phyloP scores from a whole-genome alignment of 305 asterid species.

The Withania somnifera region DNA sequence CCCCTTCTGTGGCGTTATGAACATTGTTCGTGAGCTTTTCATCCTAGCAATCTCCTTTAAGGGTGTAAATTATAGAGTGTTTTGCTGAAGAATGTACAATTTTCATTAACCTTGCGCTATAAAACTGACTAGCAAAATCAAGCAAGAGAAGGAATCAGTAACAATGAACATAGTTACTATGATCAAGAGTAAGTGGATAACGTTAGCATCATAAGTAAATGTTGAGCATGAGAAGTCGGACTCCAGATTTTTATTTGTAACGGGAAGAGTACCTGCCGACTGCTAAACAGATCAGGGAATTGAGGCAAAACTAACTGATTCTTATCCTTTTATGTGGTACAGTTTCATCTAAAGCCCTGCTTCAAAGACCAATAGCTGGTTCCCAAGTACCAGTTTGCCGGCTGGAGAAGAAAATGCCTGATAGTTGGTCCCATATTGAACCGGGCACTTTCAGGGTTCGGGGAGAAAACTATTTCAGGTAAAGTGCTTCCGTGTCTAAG shows the following conservation, averaged over 20 bases:
- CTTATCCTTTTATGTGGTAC: slow-evolving; percentile 10
- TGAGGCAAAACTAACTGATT: not conserved
- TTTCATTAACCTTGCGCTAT: not conserved
- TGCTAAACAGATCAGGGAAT: not conserved
- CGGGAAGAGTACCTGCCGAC: not conserved
- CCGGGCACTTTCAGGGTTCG: slow-evolving; percentile 76
- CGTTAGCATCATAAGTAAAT: not conserved
- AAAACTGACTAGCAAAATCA: not conserved
- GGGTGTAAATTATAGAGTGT: not conserved
- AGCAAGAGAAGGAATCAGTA: not conserved
- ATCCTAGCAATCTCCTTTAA: not conserved
- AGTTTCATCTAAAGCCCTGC: slow-evolving; percentile 77
- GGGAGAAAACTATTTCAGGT: slow-evolving; percentile 78
- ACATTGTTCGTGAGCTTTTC: not conserved
- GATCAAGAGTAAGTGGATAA: not conserved
- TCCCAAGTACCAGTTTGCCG: slow-evolving; percentile 92
- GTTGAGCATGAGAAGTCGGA: not conserved
- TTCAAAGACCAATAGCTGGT: slow-evolving; percentile 85
- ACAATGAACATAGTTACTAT: not conserved
- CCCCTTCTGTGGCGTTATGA: not conserved
- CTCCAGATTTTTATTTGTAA: not conserved
- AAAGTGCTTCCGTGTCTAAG: not conserved
- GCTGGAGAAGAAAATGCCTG: slow-evolving; percentile 72
- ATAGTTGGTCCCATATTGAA: slow-evolving; percentile 88
- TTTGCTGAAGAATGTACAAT: not conserved